Percentiles rank a stretch among this genome's conserved stretches.
phyloP scores from a whole-genome alignment of 164 flowering plant genomes.

The Stephania yunnanensis region DNA sequence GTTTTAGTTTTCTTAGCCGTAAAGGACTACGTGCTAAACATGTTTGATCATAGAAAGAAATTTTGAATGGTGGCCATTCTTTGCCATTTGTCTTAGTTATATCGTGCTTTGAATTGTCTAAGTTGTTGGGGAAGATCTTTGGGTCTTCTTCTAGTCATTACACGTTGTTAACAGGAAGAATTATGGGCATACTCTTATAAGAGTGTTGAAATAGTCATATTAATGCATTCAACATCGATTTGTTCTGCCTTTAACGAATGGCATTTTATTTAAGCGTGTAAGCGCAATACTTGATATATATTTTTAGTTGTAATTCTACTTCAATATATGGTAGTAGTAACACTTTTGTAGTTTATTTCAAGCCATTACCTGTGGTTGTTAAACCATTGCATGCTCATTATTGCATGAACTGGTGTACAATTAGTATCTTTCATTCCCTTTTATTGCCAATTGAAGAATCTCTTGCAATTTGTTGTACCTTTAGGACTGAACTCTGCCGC shows the following conservation, averaged over 20 bases:
- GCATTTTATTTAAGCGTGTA: neutral
- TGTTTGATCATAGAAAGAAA: neutral
- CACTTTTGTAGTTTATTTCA: neutral
- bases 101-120: too few species aligned
- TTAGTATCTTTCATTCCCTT: neutral
- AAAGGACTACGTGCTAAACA: neutral
- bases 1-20: too few species aligned
- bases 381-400: neutral
- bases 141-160: neutral
- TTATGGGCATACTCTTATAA: neutral
- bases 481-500: constrained; percentile 50
- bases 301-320: neutral
- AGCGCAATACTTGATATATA: neutral
- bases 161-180: neutral
- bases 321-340: too few species aligned
- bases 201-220: neutral
- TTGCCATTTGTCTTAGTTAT: too few species aligned
- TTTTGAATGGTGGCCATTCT: neutral
- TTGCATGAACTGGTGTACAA: neutral
- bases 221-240: neutral
- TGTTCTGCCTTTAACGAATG: neutral
- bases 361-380: neutral
- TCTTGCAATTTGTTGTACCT: neutral
- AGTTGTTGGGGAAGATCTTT: too few species aligned
- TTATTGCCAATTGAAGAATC: neutral